Evolutionary conservation across 2,329 filamentous ascomycete genomes (phyloP).

Genomic region (Purpureocillium lavendulum): DNA sequence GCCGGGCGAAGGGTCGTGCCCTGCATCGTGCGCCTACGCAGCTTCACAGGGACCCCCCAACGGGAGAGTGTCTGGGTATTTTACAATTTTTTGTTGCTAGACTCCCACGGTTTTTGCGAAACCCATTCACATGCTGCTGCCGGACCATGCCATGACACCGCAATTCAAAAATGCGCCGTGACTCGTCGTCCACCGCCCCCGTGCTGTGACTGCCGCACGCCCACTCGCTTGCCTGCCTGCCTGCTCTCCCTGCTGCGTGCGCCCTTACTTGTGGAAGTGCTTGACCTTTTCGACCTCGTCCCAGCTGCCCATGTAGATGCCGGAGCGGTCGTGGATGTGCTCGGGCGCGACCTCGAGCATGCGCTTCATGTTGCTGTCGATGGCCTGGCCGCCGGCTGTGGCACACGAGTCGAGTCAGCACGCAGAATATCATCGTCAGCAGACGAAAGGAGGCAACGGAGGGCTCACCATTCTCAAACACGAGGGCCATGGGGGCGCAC

Average conservation of each 20-base stretch:
- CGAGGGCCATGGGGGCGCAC: conserved; percentile 97
- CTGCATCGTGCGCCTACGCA: too few species aligned
- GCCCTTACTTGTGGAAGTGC: conserved; percentile 58
- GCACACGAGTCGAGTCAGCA: conserved; percentile 3
- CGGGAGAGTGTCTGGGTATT: too few species aligned
- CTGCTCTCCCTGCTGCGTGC: too few species aligned
- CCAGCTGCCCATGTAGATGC: conserved; percentile 92
- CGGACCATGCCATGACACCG: neutral
- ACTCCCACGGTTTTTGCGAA: too few species aligned
- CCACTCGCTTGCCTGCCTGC: too few species aligned
- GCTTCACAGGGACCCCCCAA: too few species aligned
- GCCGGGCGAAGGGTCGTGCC: too few species aligned
- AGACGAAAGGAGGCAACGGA: conserved; percentile 28
- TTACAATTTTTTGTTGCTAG: too few species aligned
- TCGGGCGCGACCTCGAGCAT: conserved; percentile 87
- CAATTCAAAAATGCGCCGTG: too few species aligned
- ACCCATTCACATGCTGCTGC: too few species aligned
- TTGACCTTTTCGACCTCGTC: conserved; percentile 97
- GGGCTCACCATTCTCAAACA: conserved; percentile 84
- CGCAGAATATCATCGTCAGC: too few species aligned
- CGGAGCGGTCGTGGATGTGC: conserved; percentile 89
- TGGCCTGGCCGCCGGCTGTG: conserved; percentile 80
- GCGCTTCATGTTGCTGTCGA: conserved; percentile 83
- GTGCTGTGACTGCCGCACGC: too few species aligned
- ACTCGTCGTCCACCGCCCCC: neutral